These are phyloP conservation scores for Knoxia roxburghii DNA, from an alignment of 257 asterid species.

Conservation along the genomic window DNA sequence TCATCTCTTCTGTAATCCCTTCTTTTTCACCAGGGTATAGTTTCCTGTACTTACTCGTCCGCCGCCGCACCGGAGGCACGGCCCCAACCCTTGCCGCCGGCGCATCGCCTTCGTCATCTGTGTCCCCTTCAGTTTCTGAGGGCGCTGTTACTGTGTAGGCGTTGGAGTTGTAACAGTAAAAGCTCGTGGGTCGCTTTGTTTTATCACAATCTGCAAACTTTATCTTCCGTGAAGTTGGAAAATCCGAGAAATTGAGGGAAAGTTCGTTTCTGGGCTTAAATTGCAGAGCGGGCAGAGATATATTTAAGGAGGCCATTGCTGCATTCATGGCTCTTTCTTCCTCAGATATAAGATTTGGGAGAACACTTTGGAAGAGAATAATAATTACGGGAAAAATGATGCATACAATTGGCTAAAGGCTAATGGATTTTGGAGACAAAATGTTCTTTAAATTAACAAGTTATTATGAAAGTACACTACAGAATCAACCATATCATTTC, in stretches of 20 bases:
- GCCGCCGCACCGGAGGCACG: conserved; percentile 33
- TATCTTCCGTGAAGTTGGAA: conserved; percentile 2
- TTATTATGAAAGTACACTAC: too few species aligned
- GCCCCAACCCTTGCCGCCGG: conserved; percentile 23
- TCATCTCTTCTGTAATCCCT: conserved; percentile 91
- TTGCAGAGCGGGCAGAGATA: conserved; percentile 22
- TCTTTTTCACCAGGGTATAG: conserved; percentile 72
- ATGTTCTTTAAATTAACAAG: too few species aligned
- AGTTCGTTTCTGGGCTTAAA: conserved; percentile 9
- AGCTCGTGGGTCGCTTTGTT: conserved; percentile 6
- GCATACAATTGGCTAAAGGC: too few species aligned
- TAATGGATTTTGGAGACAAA: too few species aligned
- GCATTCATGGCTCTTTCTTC: conserved; percentile 8
- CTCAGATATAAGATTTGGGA: too few species aligned
- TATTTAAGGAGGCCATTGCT: conserved; percentile 18
- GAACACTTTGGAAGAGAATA: too few species aligned
- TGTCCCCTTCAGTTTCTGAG: conserved; percentile 33
- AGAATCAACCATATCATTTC: too few species aligned
- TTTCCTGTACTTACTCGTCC: conserved; percentile 66
- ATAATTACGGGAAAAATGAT: too few species aligned
- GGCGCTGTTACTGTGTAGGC: conserved; percentile 26
- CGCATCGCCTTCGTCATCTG: conserved; percentile 17
- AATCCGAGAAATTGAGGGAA: conserved; percentile 4
- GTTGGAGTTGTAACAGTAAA: conserved; percentile 27
- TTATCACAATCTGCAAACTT: not conserved